Base-by-base conservation (phyloP, 179 eudicot genomes). In the Beta macrorhiza region DNA sequence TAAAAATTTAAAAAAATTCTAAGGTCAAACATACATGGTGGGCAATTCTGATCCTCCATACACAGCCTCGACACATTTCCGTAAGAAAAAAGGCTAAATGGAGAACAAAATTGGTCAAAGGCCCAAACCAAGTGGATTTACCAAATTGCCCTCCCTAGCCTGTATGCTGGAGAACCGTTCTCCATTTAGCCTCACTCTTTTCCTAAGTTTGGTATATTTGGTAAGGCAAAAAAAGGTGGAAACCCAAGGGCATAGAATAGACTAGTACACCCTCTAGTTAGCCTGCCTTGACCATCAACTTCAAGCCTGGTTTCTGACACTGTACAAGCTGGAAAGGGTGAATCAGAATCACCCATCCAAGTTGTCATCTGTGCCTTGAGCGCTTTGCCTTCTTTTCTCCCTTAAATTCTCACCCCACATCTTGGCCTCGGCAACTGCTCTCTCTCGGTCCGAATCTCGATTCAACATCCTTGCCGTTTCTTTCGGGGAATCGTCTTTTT, bases 381-480 rank as follows among this genome's bases (percentile, higher is more conserved):
- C 89, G 72, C 64, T 90, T 87, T 84, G 91, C 81, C 89, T 82
- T 79, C 91, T 76, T 62, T 92, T 88, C 76, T 91, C 93, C 56
- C 91, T 67, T 86, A 84, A 89, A 82, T 90, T 93, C 75, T 89
- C 96, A 17, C 93, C 98, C 97, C 98, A 92, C 93, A 92, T 88
- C 83, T 91, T 94, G 5, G 98, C 95, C 87, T 91, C 98, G 5
- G 97, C 95, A 79, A 94, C 98, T 5, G 93, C 94, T 55, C 90
- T 84, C 78, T 94, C 95, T 75, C 97, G 82, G 25, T 90, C 93
- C 51, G 84, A 81, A 75, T 91, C 92, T 77, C 89, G 79, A 71
- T 86, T 90, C 78, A 87, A 74, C 86, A 89, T 91, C 89, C 83
- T 92, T 5, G 87, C 88, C 0, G 87, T 87, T 78, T 91, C 92